Evolutionary conservation across 2,329 filamentous ascomycete species (phyloP), one percentile per base, ranked within the genome.

Genomic region (Metarhizium rileyi): DNA sequence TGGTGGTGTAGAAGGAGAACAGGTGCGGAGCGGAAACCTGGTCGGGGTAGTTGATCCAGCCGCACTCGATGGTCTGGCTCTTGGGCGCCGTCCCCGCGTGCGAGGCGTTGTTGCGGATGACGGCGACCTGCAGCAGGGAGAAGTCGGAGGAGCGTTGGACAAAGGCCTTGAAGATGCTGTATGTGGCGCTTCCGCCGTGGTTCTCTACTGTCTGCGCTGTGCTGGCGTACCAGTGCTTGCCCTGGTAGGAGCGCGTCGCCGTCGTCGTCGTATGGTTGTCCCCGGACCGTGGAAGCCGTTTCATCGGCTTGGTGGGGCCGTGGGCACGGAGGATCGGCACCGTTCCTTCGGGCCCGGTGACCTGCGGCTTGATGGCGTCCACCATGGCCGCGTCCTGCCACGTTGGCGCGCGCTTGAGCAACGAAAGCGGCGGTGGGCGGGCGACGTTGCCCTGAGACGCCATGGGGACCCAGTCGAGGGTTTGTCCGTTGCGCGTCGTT

Each of bases 1-100:
- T 55, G 49, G 49, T 55, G n/a, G 52, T 59, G 47, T 46, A 59
- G 47, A 51, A 59, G 30, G 50, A 26, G 46, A 59, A 59, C 8
- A 59, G 52, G 41, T 53, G 52, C 16, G 54, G 53, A 4, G 43
- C 18, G n/a, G 27, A 7, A 1, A 41, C 49, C 28, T 55, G 53
- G 20, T 47, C 38, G 0, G 57, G 57, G 35, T 50, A 55, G 49
- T 53, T 52, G 53, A 56, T 59, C 54, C 54, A 56, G 2, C 57
- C 57, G 41, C 53, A 49, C 49, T 59, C 57, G 14, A 57, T 35
- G 12, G 57, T 55, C 46, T 59, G 57, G n/a, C 22, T 42, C 3
- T 50, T 44, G 38, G 48, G 41, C 18, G 49, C 48, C 20, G 36
- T 50, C 9, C 53, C 51, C n/a, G 41, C 28, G 18, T 52, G 48